Evolutionary conservation across 1,284 basidiomycete genomes (phyloP).

Genomic region (Microbotryum intermedium): DNA sequence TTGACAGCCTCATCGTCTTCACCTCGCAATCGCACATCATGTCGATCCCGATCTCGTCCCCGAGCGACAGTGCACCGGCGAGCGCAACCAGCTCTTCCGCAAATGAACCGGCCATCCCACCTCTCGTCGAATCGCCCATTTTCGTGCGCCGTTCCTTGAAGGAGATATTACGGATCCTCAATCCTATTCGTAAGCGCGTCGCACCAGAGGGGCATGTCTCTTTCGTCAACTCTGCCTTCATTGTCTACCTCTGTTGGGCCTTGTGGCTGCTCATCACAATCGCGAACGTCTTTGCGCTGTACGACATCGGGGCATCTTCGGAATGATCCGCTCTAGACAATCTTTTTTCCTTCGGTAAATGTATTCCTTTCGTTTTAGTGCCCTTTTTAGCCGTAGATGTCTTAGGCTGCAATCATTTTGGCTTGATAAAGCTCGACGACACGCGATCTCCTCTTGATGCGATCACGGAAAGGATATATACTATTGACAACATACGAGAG

Average conservation of each 20-base stretch:
- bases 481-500: no score
- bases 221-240: constrained; percentile 26
- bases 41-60: constrained; percentile 12
- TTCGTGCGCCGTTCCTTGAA: neutral
- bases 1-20: constrained; percentile 29
- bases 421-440: no score
- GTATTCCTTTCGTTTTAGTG: no score
- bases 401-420: no score
- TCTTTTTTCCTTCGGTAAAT: no score
- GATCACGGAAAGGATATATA: no score
- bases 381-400: no score
- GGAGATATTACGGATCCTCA: constrained; percentile 2
- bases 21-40: constrained; percentile 29
- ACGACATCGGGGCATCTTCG: neutral
- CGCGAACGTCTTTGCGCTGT: constrained; percentile 25
- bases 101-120: neutral
- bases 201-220: constrained; percentile 13
- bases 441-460: no score
- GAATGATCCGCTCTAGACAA: no score
- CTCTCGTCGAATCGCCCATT: neutral
- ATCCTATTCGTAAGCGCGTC: constrained; percentile 23
- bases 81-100: neutral
- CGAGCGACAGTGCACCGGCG: constrained; percentile 1
- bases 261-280: constrained; percentile 15
- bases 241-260: constrained; percentile 18